A percentile compares a stretch with the other conserved stretches of the same genome.
phyloP scores from a whole-genome alignment of 106 monocot genomes.

The Triglochin maritima region DNA sequence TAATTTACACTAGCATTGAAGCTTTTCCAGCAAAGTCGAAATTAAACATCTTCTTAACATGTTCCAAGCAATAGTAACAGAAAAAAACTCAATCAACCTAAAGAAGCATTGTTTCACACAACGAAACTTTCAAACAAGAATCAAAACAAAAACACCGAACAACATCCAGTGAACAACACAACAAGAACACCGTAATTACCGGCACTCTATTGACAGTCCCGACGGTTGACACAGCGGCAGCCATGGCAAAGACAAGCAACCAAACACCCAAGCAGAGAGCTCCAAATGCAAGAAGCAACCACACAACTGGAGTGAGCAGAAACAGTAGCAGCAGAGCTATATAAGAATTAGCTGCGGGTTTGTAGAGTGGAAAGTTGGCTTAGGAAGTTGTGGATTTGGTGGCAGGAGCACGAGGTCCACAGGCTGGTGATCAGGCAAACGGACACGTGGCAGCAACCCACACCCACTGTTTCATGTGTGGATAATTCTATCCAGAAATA shows the following conservation, averaged over 20 bases:
- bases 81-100: too few species aligned
- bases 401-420: not conserved
- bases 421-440: not conserved
- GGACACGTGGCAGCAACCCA: not conserved
- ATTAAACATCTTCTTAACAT: too few species aligned
- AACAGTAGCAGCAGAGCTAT: not conserved
- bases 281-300: not conserved
- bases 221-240: conserved; percentile 35
- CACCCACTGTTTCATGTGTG: too few species aligned
- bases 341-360: not conserved
- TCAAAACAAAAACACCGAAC: too few species aligned
- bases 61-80: too few species aligned
- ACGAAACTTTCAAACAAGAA: too few species aligned
- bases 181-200: conserved; percentile 10
- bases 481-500: too few species aligned
- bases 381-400: not conserved
- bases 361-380: not conserved
- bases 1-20: too few species aligned
- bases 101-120: too few species aligned
- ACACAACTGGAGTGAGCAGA: not conserved
- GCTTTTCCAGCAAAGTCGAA: too few species aligned
- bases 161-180: too few species aligned
- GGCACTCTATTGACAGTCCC: conserved; percentile 45
- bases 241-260: conserved; percentile 17
- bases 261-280: not conserved